phyloP scores from a whole-genome alignment of 139 green algal genomes.

The Chloropicon primus region DNA sequence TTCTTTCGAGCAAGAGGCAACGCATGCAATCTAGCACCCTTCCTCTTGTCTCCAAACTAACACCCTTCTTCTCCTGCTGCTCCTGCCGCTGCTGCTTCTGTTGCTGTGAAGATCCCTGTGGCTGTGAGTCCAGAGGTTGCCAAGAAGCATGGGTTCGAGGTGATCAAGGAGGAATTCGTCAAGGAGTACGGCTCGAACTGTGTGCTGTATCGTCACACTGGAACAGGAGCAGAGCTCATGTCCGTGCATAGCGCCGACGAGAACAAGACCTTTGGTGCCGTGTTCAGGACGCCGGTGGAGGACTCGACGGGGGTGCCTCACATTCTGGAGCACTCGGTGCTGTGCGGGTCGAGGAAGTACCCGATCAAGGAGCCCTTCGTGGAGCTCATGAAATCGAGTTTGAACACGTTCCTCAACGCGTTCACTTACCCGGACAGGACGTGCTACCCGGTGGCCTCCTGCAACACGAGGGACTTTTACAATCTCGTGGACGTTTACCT shows the following conservation, averaged over 20 bases:
- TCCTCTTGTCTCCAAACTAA: too few species aligned
- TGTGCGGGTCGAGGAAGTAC: constrained; percentile 84
- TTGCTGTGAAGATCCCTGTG: not conserved
- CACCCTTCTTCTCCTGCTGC: not conserved
- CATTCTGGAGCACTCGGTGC: constrained; percentile 96
- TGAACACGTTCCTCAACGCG: constrained; percentile 98
- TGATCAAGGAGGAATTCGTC: constrained; percentile 19
- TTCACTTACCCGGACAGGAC: constrained; percentile 99
- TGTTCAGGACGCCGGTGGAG: constrained; percentile 83
- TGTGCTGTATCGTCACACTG: constrained; percentile 56
- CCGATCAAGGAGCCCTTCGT: constrained; percentile 91
- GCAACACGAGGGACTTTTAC: constrained; percentile 82
- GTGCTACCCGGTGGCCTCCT: constrained; percentile 91
- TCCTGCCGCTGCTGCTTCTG: not conserved
- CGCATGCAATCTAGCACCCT: too few species aligned
- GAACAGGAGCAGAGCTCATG: constrained; percentile 87
- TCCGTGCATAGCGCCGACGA: constrained; percentile 83
- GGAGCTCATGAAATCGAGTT: constrained; percentile 89
- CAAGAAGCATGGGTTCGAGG: constrained; percentile 27
- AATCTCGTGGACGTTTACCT: constrained; percentile 99
- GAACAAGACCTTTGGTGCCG: constrained; percentile 97
- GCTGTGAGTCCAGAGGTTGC: not conserved
- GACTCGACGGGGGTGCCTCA: constrained; percentile 80
- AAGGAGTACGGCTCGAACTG: constrained; percentile 23
- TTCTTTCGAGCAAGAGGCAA: too few species aligned